phyloP scores from a whole-genome alignment of 768 basidiomycete species.

The Amanita brunnescens region DNA sequence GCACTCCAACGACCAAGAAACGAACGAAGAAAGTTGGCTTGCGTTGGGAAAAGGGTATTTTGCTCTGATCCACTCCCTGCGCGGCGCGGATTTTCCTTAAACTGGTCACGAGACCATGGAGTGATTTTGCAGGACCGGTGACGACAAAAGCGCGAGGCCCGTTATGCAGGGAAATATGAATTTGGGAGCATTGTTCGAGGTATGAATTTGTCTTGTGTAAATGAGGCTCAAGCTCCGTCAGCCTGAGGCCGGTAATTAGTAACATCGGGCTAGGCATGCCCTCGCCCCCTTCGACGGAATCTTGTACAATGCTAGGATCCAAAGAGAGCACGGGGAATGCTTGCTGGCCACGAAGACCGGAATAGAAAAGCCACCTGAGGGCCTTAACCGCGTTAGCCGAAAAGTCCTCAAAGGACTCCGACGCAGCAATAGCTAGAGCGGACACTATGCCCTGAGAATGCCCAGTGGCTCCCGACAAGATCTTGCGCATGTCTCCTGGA shows the following conservation, averaged over 20 bases:
- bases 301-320: slow-evolving; percentile 81
- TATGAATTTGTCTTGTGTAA: slow-evolving; percentile 83
- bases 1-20: slow-evolving; percentile 92
- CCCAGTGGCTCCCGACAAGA: slow-evolving; percentile 83
- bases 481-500: slow-evolving; percentile 71
- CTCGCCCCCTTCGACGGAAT: slow-evolving; percentile 87
- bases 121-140: slow-evolving; percentile 81
- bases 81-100: slow-evolving; percentile 87
- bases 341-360: slow-evolving; percentile 88
- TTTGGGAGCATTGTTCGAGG: slow-evolving; percentile 67
- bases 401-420: slow-evolving; percentile 68
- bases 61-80: slow-evolving; percentile 85
- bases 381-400: slow-evolving; percentile 73
- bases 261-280: slow-evolving; percentile 93
- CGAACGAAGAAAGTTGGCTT: slow-evolving; percentile 89
- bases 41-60: slow-evolving; percentile 88
- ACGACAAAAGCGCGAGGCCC: slow-evolving; percentile 87
- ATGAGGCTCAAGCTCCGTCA: slow-evolving; percentile 73
- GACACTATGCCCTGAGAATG: slow-evolving; percentile 97
- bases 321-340: slow-evolving; percentile 89
- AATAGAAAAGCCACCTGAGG: slow-evolving; percentile 87
- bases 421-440: slow-evolving; percentile 82
- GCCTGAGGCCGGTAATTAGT: slow-evolving; percentile 71
- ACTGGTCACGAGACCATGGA: slow-evolving; percentile 92
- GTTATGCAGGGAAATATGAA: slow-evolving; percentile 87